Percentiles rank a stretch among this genome's conserved stretches.
phyloP scores from a whole-genome alignment of 257 asterid genomes.

The Mitragyna speciosa region DNA sequence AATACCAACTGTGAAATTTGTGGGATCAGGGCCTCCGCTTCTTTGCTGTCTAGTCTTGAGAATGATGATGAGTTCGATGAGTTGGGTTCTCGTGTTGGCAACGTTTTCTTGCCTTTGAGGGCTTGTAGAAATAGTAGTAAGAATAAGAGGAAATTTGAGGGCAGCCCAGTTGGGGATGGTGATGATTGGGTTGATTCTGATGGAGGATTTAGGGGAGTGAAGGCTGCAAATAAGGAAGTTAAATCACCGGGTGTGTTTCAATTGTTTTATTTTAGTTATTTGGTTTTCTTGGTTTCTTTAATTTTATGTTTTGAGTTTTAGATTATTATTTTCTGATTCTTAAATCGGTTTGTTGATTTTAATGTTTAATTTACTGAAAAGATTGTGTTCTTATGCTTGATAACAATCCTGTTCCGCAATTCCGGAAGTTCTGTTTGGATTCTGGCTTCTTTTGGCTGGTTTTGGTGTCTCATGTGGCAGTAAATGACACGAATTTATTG shows the following conservation, averaged over 20 bases:
- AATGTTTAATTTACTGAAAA: not conserved
- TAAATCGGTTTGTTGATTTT: not conserved
- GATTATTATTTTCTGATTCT: not conserved
- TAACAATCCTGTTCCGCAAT: not conserved
- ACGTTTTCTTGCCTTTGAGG: constrained; percentile 71
- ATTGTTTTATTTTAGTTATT: not conserved
- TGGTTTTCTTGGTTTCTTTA: not conserved
- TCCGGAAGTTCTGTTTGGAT: not conserved
- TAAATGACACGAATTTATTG: too few relatives aligned
- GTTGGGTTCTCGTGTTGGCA: constrained; percentile 54
- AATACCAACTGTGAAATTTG: constrained; percentile 60
- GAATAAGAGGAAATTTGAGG: constrained; percentile 64
- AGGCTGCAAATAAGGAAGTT: constrained; percentile 34
- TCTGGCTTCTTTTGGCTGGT: not conserved
- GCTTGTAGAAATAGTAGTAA: constrained; percentile 31
- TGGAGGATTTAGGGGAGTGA: constrained; percentile 30
- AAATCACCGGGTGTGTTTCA: constrained; percentile 40
- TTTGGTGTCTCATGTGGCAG: too few relatives aligned
- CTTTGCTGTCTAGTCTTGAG: constrained; percentile 55
- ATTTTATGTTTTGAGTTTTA: not conserved
- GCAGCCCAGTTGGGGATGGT: constrained; percentile 20
- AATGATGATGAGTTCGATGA: constrained; percentile 45
- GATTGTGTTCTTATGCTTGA: not conserved
- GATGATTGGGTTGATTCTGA: constrained; percentile 29
- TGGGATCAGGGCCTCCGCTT: constrained; percentile 65